A percentile compares a stretch with the other conserved stretches of the same genome.
Conservation (phyloP, 192 early-diverging fungal genomes). For the Podila epigama region DNA sequence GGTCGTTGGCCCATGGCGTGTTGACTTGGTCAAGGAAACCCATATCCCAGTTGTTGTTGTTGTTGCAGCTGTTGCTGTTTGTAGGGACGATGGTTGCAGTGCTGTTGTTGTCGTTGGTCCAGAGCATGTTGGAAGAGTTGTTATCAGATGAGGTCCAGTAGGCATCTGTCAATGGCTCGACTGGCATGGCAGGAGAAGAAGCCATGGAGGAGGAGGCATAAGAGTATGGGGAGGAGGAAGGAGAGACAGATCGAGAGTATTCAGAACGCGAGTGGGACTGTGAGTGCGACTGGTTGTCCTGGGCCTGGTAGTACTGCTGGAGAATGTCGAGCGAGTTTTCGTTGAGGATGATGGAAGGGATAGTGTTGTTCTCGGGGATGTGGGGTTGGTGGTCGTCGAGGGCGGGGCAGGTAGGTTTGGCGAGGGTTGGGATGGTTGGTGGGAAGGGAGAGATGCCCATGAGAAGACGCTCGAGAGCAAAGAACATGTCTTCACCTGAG, state of each 20-base stretch:
- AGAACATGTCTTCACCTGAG: conserved; percentile 48
- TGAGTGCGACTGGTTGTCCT: conserved; percentile 8
- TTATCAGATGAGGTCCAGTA: conserved; percentile 6
- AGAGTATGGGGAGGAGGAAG: conserved; percentile 36
- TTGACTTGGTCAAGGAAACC: conserved; percentile 34
- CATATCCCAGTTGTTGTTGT: conserved; percentile 9
- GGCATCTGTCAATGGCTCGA: neutral
- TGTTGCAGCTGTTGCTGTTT: conserved; percentile 18
- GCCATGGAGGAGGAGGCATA: conserved; percentile 35
- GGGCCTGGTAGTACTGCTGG: conserved; percentile 33
- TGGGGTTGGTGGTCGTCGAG: conserved; percentile 42
- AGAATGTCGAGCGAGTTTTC: conserved; percentile 44
- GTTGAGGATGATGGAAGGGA: conserved; percentile 46
- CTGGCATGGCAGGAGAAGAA: conserved; percentile 34
- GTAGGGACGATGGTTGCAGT: neutral
- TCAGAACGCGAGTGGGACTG: conserved; percentile 33
- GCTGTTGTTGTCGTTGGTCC: conserved; percentile 10
- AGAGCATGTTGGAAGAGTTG: conserved; percentile 1
- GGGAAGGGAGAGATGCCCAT: conserved; percentile 51
- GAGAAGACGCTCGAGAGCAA: conserved; percentile 39
- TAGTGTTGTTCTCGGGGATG: conserved; percentile 4
- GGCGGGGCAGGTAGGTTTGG: conserved; percentile 47
- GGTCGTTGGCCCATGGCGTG: conserved; percentile 30
- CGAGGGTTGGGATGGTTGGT: conserved; percentile 43
- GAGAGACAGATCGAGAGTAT: conserved; percentile 31